phyloP scores from a whole-genome alignment of 164 flowering plant species.

The Stephania yunnanensis region DNA sequence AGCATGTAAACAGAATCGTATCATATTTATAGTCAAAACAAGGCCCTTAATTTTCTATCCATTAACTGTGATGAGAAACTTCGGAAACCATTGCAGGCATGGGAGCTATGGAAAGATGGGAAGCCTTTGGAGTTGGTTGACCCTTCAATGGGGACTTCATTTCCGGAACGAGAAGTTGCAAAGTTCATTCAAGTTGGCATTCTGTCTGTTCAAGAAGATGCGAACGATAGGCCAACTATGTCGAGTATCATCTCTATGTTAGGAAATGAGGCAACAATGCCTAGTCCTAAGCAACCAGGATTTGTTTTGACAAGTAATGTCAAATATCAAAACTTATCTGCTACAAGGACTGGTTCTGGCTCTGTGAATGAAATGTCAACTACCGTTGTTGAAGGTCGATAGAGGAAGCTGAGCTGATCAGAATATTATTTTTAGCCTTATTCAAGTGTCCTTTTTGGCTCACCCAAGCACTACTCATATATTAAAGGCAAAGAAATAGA shows the following conservation, averaged over 20 bases:
- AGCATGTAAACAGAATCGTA: neutral
- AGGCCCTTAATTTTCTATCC: neutral
- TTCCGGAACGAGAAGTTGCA: neutral
- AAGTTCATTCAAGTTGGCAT: slow-evolving; percentile 9
- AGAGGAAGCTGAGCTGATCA: neutral
- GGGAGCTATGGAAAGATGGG: slow-evolving; percentile 12
- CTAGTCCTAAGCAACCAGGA: slow-evolving; percentile 4
- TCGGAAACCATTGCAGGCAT: neutral
- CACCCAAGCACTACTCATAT: too few relatives aligned
- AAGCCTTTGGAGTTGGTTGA: slow-evolving; percentile 6
- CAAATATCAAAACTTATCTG: neutral
- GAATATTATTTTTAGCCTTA: too few relatives aligned
- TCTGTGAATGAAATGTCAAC: slow-evolving; percentile 5
- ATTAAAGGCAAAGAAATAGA: too few relatives aligned
- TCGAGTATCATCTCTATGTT: slow-evolving; percentile 2
- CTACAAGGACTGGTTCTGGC: slow-evolving; percentile 8
- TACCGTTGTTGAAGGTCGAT: slow-evolving; percentile 9
- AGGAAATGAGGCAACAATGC: neutral
- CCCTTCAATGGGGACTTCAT: neutral
- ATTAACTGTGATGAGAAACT: neutral
- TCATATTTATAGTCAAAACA: neutral
- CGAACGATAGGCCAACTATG: slow-evolving; percentile 8
- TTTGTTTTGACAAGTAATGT: neutral
- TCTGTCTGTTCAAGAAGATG: slow-evolving; percentile 11
- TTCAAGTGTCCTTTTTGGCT: too few relatives aligned